Evolutionary conservation across 768 basidiomycete species (phyloP), one percentile per base, ranked within the genome.

Genomic region (Kwoniella pini): DNA sequence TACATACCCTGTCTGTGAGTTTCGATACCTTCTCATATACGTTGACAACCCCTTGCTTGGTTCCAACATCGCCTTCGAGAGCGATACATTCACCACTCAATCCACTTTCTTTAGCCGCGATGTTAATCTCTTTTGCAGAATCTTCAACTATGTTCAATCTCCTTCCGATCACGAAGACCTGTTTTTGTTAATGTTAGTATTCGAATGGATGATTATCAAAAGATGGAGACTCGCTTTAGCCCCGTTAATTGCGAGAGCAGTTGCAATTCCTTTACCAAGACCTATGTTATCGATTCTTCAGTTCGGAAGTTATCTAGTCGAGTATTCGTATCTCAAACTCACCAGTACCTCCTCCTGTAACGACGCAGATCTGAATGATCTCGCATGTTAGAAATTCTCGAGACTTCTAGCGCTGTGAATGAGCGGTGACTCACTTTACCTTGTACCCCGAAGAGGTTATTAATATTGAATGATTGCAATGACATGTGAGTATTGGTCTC

Each of bases 291-390:
- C 33, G 15, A 15, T 7, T 15, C 7, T 7, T 36, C 28, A 19
- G 61, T 10, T 19, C 10, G n/a, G 10, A 48, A 27, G 3, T 42
- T n/a, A 40, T 12, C 54, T 12, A 27, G 40, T 28, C 9, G 15
- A 6, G 13, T 17, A 17, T 10, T 0, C 3, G 46, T 3, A 3
- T 13, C 17, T 0, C 10, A 36, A 11, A 28, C 62, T 28, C 36
- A 49, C 70, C 75, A 2, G 65, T 70, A 21, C 72, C 75, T 4
- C 70, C 77, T 39, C 77, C 77, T 0, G 77, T 78, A 30, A 78
- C 74, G 50, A 78, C 60, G 45, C 50, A 63, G 22, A 68, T 60
- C 70, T 72, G 27, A 21, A 31, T 10, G 33, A 10, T 33, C 52
- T 49, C 36, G 48, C 4, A 45, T 17, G 24, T 24, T 7, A 30